Percentiles rank a stretch among this genome's conserved stretches.
Conservation (phyloP, 345 rosid species). For the Anacardium occidentale region DNA sequence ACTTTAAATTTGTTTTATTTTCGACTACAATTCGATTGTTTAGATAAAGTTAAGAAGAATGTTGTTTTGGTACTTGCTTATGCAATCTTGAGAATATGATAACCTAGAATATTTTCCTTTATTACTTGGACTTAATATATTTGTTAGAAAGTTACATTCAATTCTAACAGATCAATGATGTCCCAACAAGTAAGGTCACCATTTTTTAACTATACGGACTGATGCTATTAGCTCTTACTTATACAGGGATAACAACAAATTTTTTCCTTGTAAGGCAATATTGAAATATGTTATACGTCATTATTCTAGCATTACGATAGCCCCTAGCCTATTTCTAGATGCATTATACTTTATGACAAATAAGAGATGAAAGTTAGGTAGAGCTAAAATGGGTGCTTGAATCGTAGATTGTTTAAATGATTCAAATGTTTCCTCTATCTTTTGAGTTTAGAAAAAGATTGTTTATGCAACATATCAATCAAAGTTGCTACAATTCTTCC, state of each 20-base stretch:
- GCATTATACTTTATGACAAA: conserved; percentile 2
- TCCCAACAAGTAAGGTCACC: too few species aligned
- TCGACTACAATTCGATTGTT: too few species aligned
- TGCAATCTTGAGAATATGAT: too few species aligned
- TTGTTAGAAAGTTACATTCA: too few species aligned
- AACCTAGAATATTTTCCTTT: too few species aligned
- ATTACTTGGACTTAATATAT: too few species aligned
- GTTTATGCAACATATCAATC: not conserved
- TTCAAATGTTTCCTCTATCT: not conserved
- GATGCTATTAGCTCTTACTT: not conserved
- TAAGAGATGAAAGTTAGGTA: not conserved
- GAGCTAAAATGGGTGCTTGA: not conserved
- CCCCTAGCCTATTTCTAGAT: not conserved
- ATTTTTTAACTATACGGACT: too few species aligned
- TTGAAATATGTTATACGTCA: too few species aligned
- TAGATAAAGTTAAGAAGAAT: too few species aligned
- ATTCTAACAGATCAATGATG: too few species aligned
- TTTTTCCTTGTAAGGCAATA: not conserved
- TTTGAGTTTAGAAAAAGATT: not conserved
- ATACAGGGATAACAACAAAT: not conserved
- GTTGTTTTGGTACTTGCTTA: too few species aligned
- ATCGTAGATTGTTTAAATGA: not conserved
- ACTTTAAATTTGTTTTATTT: too few species aligned
- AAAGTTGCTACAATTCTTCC: not conserved
- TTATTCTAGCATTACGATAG: not conserved